Evolutionary conservation across 495 filamentous ascomycete species (phyloP).

Genomic region (Parmelia sp.): DNA sequence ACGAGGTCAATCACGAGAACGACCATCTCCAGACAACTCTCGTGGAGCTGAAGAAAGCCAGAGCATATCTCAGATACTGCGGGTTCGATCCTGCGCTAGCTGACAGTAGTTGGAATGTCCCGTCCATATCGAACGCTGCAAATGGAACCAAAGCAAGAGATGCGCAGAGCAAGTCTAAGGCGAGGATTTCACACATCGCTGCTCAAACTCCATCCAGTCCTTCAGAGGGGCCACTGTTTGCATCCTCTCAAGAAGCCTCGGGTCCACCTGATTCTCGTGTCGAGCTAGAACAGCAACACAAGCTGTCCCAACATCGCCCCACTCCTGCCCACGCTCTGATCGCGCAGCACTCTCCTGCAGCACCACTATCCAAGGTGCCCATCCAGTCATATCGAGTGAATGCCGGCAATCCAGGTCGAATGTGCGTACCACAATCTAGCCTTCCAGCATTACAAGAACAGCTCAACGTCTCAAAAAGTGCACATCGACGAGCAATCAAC

Average conservation of each 20-base stretch:
- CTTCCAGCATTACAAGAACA: neutral
- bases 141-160: neutral
- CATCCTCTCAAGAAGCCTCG: neutral
- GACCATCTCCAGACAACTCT: neutral
- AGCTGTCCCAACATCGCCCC: neutral
- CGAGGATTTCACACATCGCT: neutral
- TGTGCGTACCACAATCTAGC: neutral
- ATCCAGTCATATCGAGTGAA: neutral
- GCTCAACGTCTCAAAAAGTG: neutral
- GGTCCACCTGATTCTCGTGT: no score
- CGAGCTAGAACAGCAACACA: neutral
- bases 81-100: slow-evolving; percentile 11
- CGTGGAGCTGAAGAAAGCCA: slow-evolving; percentile 2
- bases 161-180: neutral
- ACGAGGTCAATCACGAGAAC: neutral
- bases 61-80: slow-evolving; percentile 7
- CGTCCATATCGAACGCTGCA: neutral
- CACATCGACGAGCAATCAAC: neutral
- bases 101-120: neutral
- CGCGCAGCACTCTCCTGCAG: neutral
- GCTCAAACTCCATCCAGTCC: neutral
- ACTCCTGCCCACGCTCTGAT: neutral
- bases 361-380: neutral
- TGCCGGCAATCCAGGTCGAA: neutral
- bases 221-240: neutral